These are phyloP conservation scores for Calocybe cyanea DNA, from an alignment of 768 basidiomycete genomes.

Conservation along the genomic window DNA sequence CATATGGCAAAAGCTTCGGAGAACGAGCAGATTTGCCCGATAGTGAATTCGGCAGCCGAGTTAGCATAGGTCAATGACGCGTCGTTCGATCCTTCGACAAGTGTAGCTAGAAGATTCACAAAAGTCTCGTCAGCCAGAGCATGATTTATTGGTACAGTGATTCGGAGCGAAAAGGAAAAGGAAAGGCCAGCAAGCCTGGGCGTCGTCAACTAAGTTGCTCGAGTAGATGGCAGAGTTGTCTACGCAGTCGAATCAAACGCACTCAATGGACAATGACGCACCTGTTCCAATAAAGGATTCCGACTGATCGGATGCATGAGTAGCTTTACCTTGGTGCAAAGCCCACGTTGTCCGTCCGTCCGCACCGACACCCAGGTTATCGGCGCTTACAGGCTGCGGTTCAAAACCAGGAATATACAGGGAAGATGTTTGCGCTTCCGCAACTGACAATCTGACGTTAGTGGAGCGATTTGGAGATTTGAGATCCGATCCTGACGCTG, in stretches of 20 bases:
- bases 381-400: constrained; percentile 38
- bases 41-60: constrained; percentile 19
- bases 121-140: not conserved
- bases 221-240: no score
- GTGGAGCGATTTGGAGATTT: constrained; percentile 1
- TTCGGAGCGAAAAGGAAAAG: not conserved
- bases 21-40: constrained; percentile 22
- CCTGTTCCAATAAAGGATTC: constrained; percentile 35
- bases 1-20: constrained; percentile 23
- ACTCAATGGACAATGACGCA: constrained; percentile 15
- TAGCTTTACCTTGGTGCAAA: constrained; percentile 28
- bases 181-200: no score
- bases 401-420: constrained; percentile 44
- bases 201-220: no score
- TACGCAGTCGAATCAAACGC: no score
- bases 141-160: not conserved
- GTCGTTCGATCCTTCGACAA: constrained; percentile 39
- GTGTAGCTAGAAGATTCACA: constrained; percentile 30
- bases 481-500: not conserved
- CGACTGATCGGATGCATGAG: constrained; percentile 25
- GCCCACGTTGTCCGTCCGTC: constrained; percentile 41
- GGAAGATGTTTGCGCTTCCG: constrained; percentile 28
- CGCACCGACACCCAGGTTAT: constrained; percentile 36
- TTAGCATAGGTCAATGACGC: constrained; percentile 35
- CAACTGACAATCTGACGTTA: constrained; percentile 2